Conservation (phyloP, 495 filamentous ascomycete genomes). For the Trichoderma asperelloides region DNA sequence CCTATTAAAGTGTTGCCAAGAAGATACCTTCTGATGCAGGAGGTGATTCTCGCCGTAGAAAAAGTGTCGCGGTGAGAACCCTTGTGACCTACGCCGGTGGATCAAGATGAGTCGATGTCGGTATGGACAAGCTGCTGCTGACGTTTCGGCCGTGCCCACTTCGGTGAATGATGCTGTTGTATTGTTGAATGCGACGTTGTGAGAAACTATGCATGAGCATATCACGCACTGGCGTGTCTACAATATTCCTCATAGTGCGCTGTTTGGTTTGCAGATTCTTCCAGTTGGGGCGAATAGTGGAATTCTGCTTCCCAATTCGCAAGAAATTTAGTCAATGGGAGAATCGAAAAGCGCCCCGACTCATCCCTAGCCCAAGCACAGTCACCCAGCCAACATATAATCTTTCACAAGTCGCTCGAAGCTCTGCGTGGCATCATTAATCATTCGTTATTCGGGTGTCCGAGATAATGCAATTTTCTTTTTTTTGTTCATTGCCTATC, state of each 20-base stretch:
- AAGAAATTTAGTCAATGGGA: neutral
- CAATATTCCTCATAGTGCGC: neutral
- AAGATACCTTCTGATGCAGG: neutral
- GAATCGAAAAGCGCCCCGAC: neutral
- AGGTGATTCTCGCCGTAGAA: neutral
- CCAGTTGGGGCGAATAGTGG: too few species aligned
- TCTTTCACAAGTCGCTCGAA: neutral
- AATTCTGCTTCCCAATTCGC: neutral
- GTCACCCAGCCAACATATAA: neutral
- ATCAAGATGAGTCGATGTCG: neutral
- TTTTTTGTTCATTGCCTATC: slow-evolving; percentile 6
- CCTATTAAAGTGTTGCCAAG: neutral
- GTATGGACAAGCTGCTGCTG: neutral
- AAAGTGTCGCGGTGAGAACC: neutral
- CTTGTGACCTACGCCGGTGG: neutral
- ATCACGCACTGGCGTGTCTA: neutral
- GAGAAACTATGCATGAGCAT: neutral
- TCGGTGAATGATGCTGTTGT: neutral
- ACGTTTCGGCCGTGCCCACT: too few species aligned
- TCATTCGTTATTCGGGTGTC: neutral
- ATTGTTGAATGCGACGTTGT: neutral
- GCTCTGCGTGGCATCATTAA: neutral
- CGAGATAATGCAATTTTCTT: slow-evolving; percentile 9
- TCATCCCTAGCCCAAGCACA: neutral
- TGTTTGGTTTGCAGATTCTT: neutral